Evolutionary conservation across 2,329 filamentous ascomycete species (phyloP), one percentile per base, ranked within the genome.

Genomic region (Fusarium chuoi): DNA sequence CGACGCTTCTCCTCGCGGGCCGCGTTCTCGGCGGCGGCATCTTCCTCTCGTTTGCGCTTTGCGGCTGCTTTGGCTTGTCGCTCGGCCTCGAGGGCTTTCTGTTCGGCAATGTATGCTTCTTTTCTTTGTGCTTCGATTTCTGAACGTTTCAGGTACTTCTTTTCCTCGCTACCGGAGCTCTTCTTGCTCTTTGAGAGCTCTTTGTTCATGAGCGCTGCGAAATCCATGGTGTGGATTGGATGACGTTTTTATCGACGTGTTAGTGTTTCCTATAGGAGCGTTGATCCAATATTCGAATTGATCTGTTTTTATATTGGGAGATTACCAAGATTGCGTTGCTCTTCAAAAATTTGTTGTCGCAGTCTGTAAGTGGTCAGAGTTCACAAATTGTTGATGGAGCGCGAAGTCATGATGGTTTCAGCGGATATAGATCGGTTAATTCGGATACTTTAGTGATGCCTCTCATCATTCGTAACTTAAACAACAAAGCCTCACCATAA

Each of bases 1-100:
- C 89, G 89, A 61, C 92, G 91, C 86, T 98, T 98, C 79, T 96
- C 94, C 73, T 97, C 94, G 20, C 95, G 90, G 35, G 87, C 86
- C 18, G 87, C 89, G 73, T 90, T 89, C 73, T 92, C 91, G 30
- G 90, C 89, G 5, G 91, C 91, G 64, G 93, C 93, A 33, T 98
- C 95, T 41, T 98, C 95, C 61, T 98, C 96, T 30, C 91, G 89
- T 82, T 97, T 96, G 76, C 96, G 93, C 84, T 98, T 98, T 77
- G 92, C 91, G 4, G 89, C 88, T 2, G 90, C 85, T 73, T 91
- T 91, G 70, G 92, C 90, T 67, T 90, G 86, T 35, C 94, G 93
- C 78, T 94, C 91, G 44, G 87, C 87, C 76, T 95, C 93, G 59
- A 94, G 86, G 8, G 89, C 89, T 73, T 90, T 90, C 82, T 98